Evolutionary conservation across 192 early-diverging fungal species (phyloP), one percentile per base, ranked within the genome.

Genomic region (Piromyces sp.): DNA sequence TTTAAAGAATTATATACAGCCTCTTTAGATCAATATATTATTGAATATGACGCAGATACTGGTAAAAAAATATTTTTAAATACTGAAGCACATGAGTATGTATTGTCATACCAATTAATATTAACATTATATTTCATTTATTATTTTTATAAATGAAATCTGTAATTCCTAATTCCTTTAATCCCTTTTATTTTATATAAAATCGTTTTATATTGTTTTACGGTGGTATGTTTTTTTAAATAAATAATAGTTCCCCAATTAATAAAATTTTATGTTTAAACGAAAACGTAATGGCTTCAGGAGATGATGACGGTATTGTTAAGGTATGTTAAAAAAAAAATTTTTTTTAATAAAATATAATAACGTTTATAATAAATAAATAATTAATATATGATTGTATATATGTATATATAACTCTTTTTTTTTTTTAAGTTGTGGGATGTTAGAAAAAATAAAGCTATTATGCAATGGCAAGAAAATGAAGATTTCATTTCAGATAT

Each of bases 371-470:
- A n/a, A n/a, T n/a, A n/a, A n/a, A n/a, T n/a, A n/a, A n/a, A n/a
- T n/a, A n/a, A n/a, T n/a, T n/a, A n/a, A n/a, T n/a, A n/a, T n/a
- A n/a, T n/a, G n/a, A n/a, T n/a, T n/a, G n/a, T n/a, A n/a, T n/a
- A n/a, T n/a, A n/a, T n/a, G n/a, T n/a, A n/a, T n/a, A n/a, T n/a
- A n/a, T n/a, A n/a, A n/a, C n/a, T n/a, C n/a, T n/a, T n/a, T n/a
- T n/a, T n/a, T n/a, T n/a, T n/a, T n/a, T n/a, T n/a, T 6, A 68
- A 93, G 91, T 87, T 99, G 81, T 99, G 97, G 97, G 97, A 99
- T 85, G 88, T 89, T 42, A 89, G 96, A 81, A 88, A 92, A 81
- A 88, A 92, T 79, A 94, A 94, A 82, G 89, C 90, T 30, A 90
- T 93, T 13, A 91, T 92, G 88, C 88, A 92, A 29, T 97, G 94